Base-by-base conservation (phyloP, 768 basidiomycete genomes). In the Coprinellus micaceus region DNA sequence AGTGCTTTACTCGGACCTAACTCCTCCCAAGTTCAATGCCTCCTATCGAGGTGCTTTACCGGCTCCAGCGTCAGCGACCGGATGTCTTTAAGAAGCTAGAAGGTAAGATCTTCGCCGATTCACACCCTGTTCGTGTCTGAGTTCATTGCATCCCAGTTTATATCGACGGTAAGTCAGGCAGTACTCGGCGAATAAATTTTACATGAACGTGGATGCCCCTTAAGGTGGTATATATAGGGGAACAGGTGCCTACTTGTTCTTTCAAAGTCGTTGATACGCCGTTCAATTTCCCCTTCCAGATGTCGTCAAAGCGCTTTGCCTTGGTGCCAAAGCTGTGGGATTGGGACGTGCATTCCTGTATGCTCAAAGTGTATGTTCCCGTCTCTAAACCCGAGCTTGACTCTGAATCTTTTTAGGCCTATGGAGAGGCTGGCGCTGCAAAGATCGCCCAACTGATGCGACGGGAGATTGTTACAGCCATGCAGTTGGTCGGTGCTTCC, bases 261-360 rank as follows among this genome's bases (percentile, higher is more conserved):
- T 19, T 30, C n/a, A 10, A 24, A 25, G 17, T 37, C 21, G 22
- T 5, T 25, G 17, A 22, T 24, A 41, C n/a, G n/a, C n/a, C n/a
- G n/a, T n/a, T n/a, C n/a, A n/a, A n/a, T n/a, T n/a, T n/a, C n/a
- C n/a, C n/a, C n/a, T n/a, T n/a, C 33, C 33, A 80, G 94, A 95
- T 71, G 85, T 94, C 15, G 72, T 97, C 47, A 97, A 96, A 69
- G 94, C 94, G 0, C 72, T 96, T 10, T 95, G 92, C 66, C 76
- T 97, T 7, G 94, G 94, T 10, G 94, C 94, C 2, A 86, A 72
- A 59, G 91, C 88, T 7, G 91, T 94, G 17, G 94, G 94, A 3
- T 72, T 97, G 29, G 94, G 94, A 2, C 77, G 94, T 13, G 79
- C 89, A 13, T 91, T 94, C 76, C 77, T 97, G 11, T 96, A 89